Evolutionary conservation across 169 alveolate species (phyloP).

Genomic region (Cryptosporidium canis): DNA sequence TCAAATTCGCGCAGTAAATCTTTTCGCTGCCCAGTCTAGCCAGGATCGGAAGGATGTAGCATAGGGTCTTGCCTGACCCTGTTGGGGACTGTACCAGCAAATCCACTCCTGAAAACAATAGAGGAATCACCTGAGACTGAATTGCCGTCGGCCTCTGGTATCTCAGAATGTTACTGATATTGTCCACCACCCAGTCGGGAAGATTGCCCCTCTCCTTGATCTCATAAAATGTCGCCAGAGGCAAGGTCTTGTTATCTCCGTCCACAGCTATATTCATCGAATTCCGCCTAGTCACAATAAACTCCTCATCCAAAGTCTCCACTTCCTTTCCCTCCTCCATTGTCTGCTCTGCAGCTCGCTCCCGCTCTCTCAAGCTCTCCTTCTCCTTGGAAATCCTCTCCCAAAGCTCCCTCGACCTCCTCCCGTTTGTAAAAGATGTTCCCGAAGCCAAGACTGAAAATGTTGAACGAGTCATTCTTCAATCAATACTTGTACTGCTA

Average conservation of each 20-base stretch:
- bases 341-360: not conserved
- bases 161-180: not conserved
- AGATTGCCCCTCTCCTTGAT: not conserved
- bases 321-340: not conserved
- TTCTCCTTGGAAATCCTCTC: conserved; percentile 35
- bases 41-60: conserved; percentile 90
- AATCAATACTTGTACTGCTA: not conserved
- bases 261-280: conserved; percentile 34
- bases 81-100: conserved; percentile 88
- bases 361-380: not conserved
- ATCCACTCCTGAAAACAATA: conserved; percentile 79
- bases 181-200: conserved; percentile 43
- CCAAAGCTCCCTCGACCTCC: conserved; percentile 65
- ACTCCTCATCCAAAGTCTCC: not conserved
- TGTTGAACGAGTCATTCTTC: conserved; percentile 12
- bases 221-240: conserved; percentile 24
- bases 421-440: conserved; percentile 57
- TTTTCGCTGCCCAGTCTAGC: conserved; percentile 19
- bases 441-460: conserved; percentile 65
- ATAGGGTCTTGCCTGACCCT: conserved; percentile 91
- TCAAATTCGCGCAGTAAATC: conserved; percentile 68
- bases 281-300: conserved; percentile 11
- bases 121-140: conserved; percentile 84
- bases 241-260: conserved; percentile 55
- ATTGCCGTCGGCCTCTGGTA: conserved; percentile 83